phyloP scores from a whole-genome alignment of 805 yeast species.

The Kodamaea jinghongensis region DNA sequence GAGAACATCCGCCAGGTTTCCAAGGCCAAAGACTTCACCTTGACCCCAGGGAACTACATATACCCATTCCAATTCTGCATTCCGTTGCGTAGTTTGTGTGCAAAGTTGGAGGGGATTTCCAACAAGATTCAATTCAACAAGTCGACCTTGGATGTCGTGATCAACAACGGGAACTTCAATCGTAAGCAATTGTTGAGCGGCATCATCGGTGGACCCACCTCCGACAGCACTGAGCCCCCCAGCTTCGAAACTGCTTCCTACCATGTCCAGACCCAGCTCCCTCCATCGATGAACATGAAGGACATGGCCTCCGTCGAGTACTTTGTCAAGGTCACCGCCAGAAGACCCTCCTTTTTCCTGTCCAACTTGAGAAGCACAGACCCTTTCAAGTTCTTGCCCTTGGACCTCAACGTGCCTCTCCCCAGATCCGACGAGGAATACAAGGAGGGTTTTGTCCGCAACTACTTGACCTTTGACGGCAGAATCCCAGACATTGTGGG shows the following conservation, averaged over 20 bases:
- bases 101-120: conserved; percentile 31
- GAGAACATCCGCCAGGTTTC: conserved; percentile 45
- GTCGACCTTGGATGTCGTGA: conserved; percentile 15
- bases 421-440: neutral
- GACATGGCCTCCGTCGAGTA: conserved; percentile 45
- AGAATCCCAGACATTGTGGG: conserved; percentile 46
- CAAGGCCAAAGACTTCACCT: conserved; percentile 41
- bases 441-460: conserved; percentile 44
- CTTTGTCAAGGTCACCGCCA: conserved; percentile 60
- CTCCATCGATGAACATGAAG: conserved; percentile 35
- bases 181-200: conserved; percentile 7
- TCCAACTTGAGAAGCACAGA: conserved; percentile 44
- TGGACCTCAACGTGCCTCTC: conserved; percentile 27
- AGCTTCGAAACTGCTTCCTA: conserved; percentile 16
- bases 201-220: neutral
- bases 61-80: conserved; percentile 49
- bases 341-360: conserved; percentile 47
- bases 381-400: conserved; percentile 56
- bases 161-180: conserved; percentile 33
- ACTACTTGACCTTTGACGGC: conserved; percentile 35
- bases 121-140: conserved; percentile 32
- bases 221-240: conserved; percentile 6
- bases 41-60: conserved; percentile 49
- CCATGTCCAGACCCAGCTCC: conserved; percentile 22
- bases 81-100: conserved; percentile 43